Conservation (phyloP, 78 protist species). For the Corallochytrium limacisporum region DNA sequence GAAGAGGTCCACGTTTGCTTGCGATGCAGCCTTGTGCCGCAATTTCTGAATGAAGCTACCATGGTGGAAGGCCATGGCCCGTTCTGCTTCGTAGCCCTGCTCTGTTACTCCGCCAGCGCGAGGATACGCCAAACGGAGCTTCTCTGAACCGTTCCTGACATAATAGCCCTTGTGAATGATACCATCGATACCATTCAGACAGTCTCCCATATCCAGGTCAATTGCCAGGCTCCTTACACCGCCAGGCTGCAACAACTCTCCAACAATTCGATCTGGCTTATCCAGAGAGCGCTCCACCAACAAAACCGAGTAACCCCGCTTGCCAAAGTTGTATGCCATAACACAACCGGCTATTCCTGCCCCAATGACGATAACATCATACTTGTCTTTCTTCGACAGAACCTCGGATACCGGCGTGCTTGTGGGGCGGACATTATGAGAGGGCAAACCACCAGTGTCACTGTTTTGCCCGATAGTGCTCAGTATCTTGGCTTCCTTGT, state of each 20-base stretch:
- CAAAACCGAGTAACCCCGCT: constrained; percentile 26
- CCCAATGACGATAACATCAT: constrained; percentile 53
- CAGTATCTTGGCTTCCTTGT: too few species aligned
- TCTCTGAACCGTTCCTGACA: constrained; percentile 7
- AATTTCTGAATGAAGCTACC: constrained; percentile 54
- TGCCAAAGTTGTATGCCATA: constrained; percentile 33
- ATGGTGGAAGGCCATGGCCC: constrained; percentile 62
- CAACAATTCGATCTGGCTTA: constrained; percentile 66
- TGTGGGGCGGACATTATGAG: too few species aligned
- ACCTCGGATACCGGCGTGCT: too few species aligned
- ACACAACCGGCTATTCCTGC: constrained; percentile 56
- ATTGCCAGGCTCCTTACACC: constrained; percentile 39
- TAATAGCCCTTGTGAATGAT: constrained; percentile 30
- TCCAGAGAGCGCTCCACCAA: constrained; percentile 42
- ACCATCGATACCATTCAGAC: constrained; percentile 52
- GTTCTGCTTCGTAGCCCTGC: too few species aligned
- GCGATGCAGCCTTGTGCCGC: constrained; percentile 24
- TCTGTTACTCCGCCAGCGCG: too few species aligned
- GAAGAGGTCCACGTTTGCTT: constrained; percentile 24
- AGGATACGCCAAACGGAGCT: constrained; percentile 35
- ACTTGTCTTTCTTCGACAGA: too few species aligned
- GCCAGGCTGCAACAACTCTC: constrained; percentile 79
- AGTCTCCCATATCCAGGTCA: constrained; percentile 25
- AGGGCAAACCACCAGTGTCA: too few species aligned
- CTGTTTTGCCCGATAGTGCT: too few species aligned